A percentile compares a stretch with the other conserved stretches of the same genome.
Evolutionary conservation across 495 filamentous ascomycete species (phyloP).

Genomic region (Talaromyces nanjingensis): DNA sequence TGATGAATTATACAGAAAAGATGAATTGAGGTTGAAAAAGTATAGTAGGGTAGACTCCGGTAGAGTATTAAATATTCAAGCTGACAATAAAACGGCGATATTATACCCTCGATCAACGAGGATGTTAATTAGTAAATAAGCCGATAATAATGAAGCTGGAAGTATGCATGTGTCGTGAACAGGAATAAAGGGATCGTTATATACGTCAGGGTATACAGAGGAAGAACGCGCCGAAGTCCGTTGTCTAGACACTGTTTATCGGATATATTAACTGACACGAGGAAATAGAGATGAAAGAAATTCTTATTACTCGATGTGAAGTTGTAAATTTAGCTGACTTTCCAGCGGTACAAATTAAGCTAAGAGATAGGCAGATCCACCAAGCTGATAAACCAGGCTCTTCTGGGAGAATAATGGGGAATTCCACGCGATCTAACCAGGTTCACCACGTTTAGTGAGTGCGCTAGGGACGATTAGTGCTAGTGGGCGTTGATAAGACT

Average conservation of each 20-base stretch:
- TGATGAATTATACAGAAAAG: neutral
- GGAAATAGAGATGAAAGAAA: neutral
- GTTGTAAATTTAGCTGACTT: neutral
- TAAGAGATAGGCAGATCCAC: neutral
- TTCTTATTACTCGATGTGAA: conserved; percentile 7
- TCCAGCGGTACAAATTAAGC: neutral
- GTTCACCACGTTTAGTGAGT: neutral
- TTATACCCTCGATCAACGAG: neutral
- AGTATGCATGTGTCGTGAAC: neutral
- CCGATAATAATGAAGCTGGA: neutral
- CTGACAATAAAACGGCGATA: neutral
- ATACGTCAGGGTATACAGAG: neutral
- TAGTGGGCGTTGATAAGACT: neutral
- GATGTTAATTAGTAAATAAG: neutral
- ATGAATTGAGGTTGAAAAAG: neutral
- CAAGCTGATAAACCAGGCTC: neutral
- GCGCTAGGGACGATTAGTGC: neutral
- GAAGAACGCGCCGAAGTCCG: neutral
- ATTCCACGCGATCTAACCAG: neutral
- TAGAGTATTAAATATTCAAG: neutral
- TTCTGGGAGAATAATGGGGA: neutral
- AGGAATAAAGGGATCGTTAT: neutral
- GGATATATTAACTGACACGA: neutral
- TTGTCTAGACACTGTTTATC: neutral
- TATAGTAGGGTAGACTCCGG: neutral